Evolutionary conservation across 768 basidiomycete genomes (phyloP), one percentile per base, ranked within the genome.

Genomic region (Phanerodontia chrysosporium): DNA sequence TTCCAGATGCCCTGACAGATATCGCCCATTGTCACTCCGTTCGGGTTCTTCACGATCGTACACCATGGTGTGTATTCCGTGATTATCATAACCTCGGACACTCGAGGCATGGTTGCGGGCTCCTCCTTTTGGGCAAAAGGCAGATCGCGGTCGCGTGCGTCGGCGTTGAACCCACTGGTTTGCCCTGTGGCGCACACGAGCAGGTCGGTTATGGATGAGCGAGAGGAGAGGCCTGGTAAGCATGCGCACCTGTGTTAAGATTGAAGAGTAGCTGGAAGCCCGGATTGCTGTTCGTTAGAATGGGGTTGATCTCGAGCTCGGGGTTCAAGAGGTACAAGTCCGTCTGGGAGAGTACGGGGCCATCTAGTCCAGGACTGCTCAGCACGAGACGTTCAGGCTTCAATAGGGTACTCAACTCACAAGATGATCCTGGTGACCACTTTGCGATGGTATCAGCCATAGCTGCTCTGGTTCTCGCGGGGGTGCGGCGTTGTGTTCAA

Each of bases 241-340:
- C 25, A 59, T 12, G 48, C 75, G 58, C 59, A 87, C 90, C 91
- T 24, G 80, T 84, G 6, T 81, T 74, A 3, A 93, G 72, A 66
- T 88, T 86, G 75, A 92, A 90, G 49, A 85, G 78, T 16, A 93
- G 81, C 61, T 84, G 84, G 72, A 89, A 87, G 13, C 66, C 67
- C 7, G 55, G 61, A 61, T 74, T 68, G 27, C 75, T 72, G 63
- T 80, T 80, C 36, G 78, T 76, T 13, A 94, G 80, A 68, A 92
- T 85, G 3, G 91, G 91, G 65, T 94, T 79, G 30, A 93, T 68
- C 65, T 89, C 82, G 2, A 93, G 78, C 16, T 85, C 82, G 28
- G 58, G 80, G 45, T 81, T 78, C 57, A 94, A 81, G 2, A 93
- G 80, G 70, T 91, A 94, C 14, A 94, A 78, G 67, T 93, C 91